Evolutionary conservation across 1,284 basidiomycete species (phyloP), one percentile per base, ranked within the genome.

Genomic region (Leccinum solheimii): DNA sequence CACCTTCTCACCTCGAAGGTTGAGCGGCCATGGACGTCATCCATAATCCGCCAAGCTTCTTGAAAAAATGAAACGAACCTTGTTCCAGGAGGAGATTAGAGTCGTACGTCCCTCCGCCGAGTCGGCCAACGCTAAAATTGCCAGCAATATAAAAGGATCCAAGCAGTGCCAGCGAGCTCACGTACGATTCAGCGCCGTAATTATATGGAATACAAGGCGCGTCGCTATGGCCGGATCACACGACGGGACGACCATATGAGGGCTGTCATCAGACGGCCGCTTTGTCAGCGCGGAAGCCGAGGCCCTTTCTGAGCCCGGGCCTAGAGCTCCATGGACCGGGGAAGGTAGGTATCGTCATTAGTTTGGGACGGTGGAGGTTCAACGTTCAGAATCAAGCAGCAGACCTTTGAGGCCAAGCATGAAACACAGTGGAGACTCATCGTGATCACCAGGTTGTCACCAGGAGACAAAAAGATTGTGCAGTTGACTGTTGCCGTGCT

Each of bases 171-270:
- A 58, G 56, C 61, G 2, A 40, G 14, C 27, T 58, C 45, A 36
- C 49, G 4, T 38, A 54, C 30, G 49, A 19, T 36, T 13, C 11
- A 13, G 32, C 32, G 45, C 43, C 13, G 34, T 60, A 57, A 19
- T 26, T 40, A 59, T 58, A 16, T 40, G 55, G 32, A 67, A 61
- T 64, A 72, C 62, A 68, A 73, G 40, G 59, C n/a, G 59, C n/a
- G 27, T 66, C 62, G 43, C 50, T 27, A 56, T 53, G 36, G 55
- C 13, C 14, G 21, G 14, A 23, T 43, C 51, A 40, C 38, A 49
- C 36, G 26, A 5, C 14, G 26, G 34, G 43, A 21, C 19, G 9
- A 40, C 38, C 40, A 43, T 43, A 43, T 19, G 40, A 40, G 16
- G n/a, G 11, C 5, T 19, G 43, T 45, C 43, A 13, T 21, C 19